Percentiles rank a stretch among this genome's conserved stretches.
Conservation (phyloP, 148 eudicot genomes). For the Polygonum aviculare region DNA sequence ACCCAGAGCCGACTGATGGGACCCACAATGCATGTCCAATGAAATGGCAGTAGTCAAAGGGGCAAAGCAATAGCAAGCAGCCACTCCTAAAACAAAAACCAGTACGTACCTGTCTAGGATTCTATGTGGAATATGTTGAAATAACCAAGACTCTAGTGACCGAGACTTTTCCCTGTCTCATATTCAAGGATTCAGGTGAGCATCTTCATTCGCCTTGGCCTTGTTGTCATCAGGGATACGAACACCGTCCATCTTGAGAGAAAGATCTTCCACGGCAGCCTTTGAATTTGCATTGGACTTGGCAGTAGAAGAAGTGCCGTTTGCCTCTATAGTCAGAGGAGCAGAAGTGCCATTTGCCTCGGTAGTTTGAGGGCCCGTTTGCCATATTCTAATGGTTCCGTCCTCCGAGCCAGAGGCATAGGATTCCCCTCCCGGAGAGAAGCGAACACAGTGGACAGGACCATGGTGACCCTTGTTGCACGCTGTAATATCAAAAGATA, state of each 20-base stretch:
- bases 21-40: background rate
- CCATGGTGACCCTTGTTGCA: slow-evolving; percentile 99
- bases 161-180: background rate
- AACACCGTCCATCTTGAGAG: slow-evolving; percentile 14
- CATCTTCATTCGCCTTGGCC: slow-evolving; percentile 35
- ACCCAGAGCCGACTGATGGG: background rate
- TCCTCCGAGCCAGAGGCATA: slow-evolving; percentile 96
- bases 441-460: slow-evolving; percentile 92
- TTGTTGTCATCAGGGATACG: slow-evolving; percentile 42
- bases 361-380: slow-evolving; percentile 41
- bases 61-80: background rate
- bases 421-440: slow-evolving; percentile 87
- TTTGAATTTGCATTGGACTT: slow-evolving; percentile 40
- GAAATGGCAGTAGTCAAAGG: background rate
- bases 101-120: background rate
- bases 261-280: slow-evolving; percentile 35
- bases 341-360: background rate
- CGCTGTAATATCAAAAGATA: slow-evolving; percentile 28
- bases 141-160: background rate
- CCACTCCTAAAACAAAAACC: background rate
- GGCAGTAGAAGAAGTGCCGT: slow-evolving; percentile 8
- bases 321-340: background rate
- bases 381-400: slow-evolving; percentile 90
- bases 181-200: slow-evolving; percentile 16
- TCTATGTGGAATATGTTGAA: background rate